Percentiles rank a stretch among this genome's conserved stretches.
Conservation (phyloP, 768 basidiomycete species). For the Agaricus sinodeliciosus region DNA sequence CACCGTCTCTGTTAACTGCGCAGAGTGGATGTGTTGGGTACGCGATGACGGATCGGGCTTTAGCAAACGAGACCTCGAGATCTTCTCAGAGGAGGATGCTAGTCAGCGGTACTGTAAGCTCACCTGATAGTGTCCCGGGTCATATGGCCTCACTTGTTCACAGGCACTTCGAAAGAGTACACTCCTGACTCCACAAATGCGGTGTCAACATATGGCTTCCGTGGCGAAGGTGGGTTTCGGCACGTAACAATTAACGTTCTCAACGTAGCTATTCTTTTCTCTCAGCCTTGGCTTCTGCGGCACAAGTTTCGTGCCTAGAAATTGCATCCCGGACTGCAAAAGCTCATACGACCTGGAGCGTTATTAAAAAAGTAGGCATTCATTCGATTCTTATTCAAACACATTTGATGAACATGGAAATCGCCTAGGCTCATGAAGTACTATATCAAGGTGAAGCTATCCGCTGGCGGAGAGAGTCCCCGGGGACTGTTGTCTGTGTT, state of each 20-base stretch:
- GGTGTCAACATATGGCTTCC: conserved; percentile 75
- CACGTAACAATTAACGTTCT: too few species aligned
- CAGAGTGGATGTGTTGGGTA: conserved; percentile 80
- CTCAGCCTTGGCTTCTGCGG: conserved; percentile 77
- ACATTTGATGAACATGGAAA: background rate
- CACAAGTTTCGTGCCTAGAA: conserved; percentile 74
- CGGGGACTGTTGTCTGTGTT: conserved; percentile 78
- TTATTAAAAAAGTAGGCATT: conserved; percentile 63
- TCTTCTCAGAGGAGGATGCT: conserved; percentile 45
- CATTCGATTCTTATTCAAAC: background rate
- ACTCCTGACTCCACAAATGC: conserved; percentile 40
- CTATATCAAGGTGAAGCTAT: conserved; percentile 70
- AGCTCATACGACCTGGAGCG: conserved; percentile 63
- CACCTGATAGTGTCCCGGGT: background rate
- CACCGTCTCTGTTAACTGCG: conserved; percentile 66
- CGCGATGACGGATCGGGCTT: conserved; percentile 84
- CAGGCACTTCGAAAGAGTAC: conserved; percentile 74
- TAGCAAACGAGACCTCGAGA: conserved; percentile 45
- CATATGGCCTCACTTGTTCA: background rate
- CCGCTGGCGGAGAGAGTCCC: conserved; percentile 64
- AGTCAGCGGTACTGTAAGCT: conserved; percentile 66
- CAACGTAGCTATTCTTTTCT: background rate
- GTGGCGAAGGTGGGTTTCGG: conserved; percentile 73
- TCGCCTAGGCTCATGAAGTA: conserved; percentile 49
- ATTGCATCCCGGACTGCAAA: conserved; percentile 68